phyloP scores from a whole-genome alignment of 176 grass and related monocot species.

The Raddia guianensis region DNA sequence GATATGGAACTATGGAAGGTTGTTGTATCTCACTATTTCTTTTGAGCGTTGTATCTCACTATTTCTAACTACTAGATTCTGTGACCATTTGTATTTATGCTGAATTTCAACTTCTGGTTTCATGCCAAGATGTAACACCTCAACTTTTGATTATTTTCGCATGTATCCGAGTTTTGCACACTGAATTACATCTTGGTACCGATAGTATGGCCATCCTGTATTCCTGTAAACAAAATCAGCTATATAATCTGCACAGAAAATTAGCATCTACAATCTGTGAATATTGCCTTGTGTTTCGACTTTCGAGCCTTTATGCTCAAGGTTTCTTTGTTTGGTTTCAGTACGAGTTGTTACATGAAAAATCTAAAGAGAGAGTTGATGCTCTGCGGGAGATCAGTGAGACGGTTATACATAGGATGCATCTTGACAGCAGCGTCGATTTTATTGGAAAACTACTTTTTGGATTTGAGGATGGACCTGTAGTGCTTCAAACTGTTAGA shows the following conservation, averaged over 20 bases:
- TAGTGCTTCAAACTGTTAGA: slow-evolving; percentile 54
- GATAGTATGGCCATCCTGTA: background rate
- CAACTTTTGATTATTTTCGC: too few species aligned
- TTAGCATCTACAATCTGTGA: background rate
- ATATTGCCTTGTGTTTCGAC: background rate
- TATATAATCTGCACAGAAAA: background rate
- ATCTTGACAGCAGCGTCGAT: slow-evolving; percentile 71
- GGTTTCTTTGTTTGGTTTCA: slow-evolving; percentile 46
- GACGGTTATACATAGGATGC: slow-evolving; percentile 62
- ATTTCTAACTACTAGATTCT: background rate
- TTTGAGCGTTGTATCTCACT: background rate
- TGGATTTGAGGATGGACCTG: slow-evolving; percentile 62
- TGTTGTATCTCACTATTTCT: background rate
- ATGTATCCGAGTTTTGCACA: background rate
- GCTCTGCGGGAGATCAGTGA: slow-evolving; percentile 65
- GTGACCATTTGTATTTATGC: background rate
- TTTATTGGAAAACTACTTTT: slow-evolving; percentile 78
- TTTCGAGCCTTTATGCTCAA: background rate
- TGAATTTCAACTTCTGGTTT: background rate
- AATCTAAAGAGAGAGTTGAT: slow-evolving; percentile 53
- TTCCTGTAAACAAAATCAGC: background rate
- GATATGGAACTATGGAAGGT: background rate
- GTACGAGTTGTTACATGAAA: slow-evolving; percentile 69
- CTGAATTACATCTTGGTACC: background rate
- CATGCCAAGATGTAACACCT: too few species aligned